These are phyloP conservation scores for Graphilbum ipis-grandicollis DNA, from an alignment of 2,329 filamentous ascomycete genomes.

Conservation along the genomic window DNA sequence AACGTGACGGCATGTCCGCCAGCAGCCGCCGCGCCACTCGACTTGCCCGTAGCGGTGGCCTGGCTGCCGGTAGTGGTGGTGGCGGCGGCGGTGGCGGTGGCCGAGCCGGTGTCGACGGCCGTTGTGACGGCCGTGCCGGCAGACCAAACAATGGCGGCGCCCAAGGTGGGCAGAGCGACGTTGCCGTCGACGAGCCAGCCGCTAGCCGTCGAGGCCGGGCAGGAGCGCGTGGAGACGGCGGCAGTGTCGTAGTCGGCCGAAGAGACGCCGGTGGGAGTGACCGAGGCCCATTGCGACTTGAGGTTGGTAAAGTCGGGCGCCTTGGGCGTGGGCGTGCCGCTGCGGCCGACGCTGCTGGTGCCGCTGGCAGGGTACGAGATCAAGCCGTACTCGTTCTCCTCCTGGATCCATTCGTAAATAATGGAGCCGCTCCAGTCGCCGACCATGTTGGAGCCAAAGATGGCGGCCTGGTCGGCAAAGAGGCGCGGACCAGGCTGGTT, in stretches of 20 bases:
- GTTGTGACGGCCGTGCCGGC: constrained; percentile 10
- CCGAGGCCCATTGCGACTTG: constrained; percentile 55
- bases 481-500: constrained; percentile 43
- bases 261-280: constrained; percentile 51
- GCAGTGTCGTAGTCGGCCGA: constrained; percentile 47
- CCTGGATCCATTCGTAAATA: constrained; percentile 81
- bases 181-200: constrained; percentile 60
- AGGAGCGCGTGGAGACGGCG: constrained; percentile 44
- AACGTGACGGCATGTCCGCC: not conserved
- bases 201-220: constrained; percentile 49
- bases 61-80: constrained; percentile 9
- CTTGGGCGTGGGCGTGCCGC: constrained; percentile 57
- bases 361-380: constrained; percentile 52
- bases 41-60: constrained; percentile 12
- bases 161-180: constrained; percentile 51
- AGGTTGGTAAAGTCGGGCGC: constrained; percentile 66
- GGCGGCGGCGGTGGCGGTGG: constrained; percentile 10
- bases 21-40: constrained; percentile 10
- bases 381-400: constrained; percentile 68
- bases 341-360: constrained; percentile 50
- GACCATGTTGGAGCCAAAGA: constrained; percentile 60
- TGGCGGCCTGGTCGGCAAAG: constrained; percentile 57
- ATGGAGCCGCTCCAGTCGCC: constrained; percentile 58
- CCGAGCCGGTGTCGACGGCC: constrained; percentile 7
- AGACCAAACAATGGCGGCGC: constrained; percentile 24